Evolutionary conservation across 2,329 filamentous ascomycete genomes (phyloP).

Genomic region (Phialophora tarda): DNA sequence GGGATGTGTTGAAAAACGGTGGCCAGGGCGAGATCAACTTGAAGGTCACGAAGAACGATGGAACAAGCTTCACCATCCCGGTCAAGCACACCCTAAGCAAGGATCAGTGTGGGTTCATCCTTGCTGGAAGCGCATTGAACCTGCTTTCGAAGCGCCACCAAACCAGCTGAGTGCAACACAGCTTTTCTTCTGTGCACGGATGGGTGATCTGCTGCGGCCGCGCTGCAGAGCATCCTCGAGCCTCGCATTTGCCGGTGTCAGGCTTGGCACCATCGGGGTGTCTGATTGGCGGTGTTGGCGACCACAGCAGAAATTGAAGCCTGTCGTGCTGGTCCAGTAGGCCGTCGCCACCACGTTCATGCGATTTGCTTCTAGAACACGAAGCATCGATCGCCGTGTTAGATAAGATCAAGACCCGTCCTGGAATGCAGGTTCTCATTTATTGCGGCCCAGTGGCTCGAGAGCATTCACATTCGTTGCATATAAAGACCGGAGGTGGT

Average conservation of each 20-base stretch:
- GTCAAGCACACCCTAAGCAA: conserved; percentile 87
- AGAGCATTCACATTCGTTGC: neutral
- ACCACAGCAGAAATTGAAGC: conserved; percentile 23
- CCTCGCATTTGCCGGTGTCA: neutral
- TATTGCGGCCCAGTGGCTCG: neutral
- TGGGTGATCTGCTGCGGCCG: neutral
- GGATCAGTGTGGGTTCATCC: conserved; percentile 89
- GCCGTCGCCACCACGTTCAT: conserved; percentile 17
- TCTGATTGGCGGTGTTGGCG: conserved; percentile 16
- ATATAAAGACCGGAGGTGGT: neutral
- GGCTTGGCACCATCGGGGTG: conserved; percentile 14
- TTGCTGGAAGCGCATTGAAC: conserved; percentile 93
- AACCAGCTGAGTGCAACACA: conserved; percentile 21
- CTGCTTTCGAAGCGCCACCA: conserved; percentile 66
- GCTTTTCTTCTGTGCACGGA: neutral
- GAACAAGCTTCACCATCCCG: conserved; percentile 70
- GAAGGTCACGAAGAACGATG: conserved; percentile 66
- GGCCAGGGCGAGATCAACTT: conserved; percentile 79
- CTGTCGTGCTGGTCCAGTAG: conserved; percentile 20
- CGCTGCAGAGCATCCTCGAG: conserved; percentile 9
- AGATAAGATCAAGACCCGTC: neutral
- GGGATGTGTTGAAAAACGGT: conserved; percentile 77
- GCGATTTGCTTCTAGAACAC: neutral
- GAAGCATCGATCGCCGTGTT: neutral
- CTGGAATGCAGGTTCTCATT: conserved; percentile 6